Evolutionary conservation across 2,329 filamentous ascomycete species (phyloP), one percentile per base, ranked within the genome.

Genomic region (Penicillium sp.): DNA sequence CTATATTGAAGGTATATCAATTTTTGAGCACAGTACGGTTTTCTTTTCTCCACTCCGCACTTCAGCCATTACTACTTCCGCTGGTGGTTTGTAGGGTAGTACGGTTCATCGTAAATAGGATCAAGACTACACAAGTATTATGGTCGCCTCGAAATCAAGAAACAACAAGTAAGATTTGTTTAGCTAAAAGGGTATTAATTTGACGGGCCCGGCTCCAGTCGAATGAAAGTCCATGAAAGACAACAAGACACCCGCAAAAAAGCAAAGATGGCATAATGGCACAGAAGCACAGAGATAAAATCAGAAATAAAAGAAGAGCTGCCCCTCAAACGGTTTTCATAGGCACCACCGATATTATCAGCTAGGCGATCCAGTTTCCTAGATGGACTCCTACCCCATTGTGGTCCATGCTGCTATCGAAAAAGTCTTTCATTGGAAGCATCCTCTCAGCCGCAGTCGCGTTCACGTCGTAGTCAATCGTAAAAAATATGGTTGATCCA

Each of bases 141-240:
- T 19, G 19, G 19, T 19, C 19, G 19, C 19, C 19, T 19, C 8
- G n/a, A 19, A 3, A 35, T 23, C 3, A 23, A 31, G 14, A 47
- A 29, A 39, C 14, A 21, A 14, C 29, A 8, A 50, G 31, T 47
- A 44, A 13, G 1, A 53, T 54, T 53, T 49, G 35, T 35, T 49
- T 21, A 45, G 53, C 56, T 51, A 58, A 46, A 44, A 44, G 54
- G 58, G 58, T 60, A 60, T 60, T 52, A 45, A 54, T 57, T 11
- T 7, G 33, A 45, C 23, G 19, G 39, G 53, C 29, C 13, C 13
- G 21, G 10, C 19, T 13, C 37, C 23, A 23, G 14, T 27, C 29
- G 5, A 44, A 49, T 27, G n/a, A 25, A 43, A 11, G 19, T 14
- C 39, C 19, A 23, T 4, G 10, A 42, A 21, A 14, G 19, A 23